These are phyloP conservation scores for Amanita molliuscula DNA, from an alignment of 768 basidiomycete species.

Conservation along the genomic window DNA sequence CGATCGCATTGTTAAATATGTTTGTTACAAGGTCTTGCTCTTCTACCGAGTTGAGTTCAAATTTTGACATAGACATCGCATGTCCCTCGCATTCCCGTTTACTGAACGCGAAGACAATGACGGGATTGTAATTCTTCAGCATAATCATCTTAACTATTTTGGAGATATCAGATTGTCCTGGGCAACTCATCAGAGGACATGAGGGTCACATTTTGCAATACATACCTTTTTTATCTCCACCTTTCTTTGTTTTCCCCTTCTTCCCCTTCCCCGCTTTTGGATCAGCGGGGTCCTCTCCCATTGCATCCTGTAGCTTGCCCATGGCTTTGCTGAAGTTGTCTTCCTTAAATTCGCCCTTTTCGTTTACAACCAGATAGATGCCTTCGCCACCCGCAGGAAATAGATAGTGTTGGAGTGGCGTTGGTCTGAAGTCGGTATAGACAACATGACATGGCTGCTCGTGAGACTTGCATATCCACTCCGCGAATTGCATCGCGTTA, in stretches of 20 bases:
- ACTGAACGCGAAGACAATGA: constrained; percentile 97
- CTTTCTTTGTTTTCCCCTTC: constrained; percentile 91
- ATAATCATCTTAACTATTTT: constrained; percentile 99
- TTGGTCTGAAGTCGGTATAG: constrained; percentile 98
- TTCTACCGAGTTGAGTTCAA: constrained; percentile 89
- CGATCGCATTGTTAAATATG: constrained; percentile 93
- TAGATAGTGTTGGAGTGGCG: constrained; percentile 95
- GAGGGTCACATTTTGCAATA: not conserved
- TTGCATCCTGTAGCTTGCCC: constrained; percentile 77
- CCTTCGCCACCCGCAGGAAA: constrained; percentile 96
- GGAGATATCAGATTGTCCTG: constrained; percentile 87
- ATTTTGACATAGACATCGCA: constrained; percentile 86
- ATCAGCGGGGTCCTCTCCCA: constrained; percentile 90
- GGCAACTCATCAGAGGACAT: not conserved
- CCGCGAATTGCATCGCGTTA: constrained; percentile 98
- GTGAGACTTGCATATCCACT: constrained; percentile 97
- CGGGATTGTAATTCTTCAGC: constrained; percentile 94
- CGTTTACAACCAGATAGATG: constrained; percentile 97
- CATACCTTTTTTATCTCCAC: constrained; percentile 81
- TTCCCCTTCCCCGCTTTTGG: constrained; percentile 73
- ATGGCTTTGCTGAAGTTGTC: constrained; percentile 98
- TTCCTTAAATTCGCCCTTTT: constrained; percentile 93
- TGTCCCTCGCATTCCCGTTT: constrained; percentile 96
- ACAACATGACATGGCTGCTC: constrained; percentile 98
- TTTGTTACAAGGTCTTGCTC: constrained; percentile 80